These are phyloP conservation scores for Phallus indusiatus DNA, from an alignment of 768 basidiomycete species.

Conservation along the genomic window DNA sequence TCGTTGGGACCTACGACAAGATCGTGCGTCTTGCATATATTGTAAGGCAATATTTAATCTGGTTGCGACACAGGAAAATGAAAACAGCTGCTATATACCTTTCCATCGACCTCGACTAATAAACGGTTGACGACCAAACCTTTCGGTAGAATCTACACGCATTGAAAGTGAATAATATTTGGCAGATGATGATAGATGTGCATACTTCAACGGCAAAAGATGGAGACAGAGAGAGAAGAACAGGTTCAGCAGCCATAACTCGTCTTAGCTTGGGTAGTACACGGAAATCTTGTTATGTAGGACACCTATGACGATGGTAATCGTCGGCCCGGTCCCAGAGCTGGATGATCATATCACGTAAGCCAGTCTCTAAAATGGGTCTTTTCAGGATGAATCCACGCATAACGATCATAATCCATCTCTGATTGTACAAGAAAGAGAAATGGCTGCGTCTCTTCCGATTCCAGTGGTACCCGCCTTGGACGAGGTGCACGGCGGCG, in stretches of 20 bases:
- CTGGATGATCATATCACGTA: too few relatives aligned
- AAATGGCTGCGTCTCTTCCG: conserved; percentile 45
- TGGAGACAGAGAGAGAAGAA: too few relatives aligned
- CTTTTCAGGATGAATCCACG: too few relatives aligned
- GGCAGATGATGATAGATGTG: neutral
- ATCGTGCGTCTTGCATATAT: conserved; percentile 51
- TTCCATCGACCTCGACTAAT: conserved; percentile 55
- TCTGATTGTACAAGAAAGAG: neutral
- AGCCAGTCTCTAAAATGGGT: too few relatives aligned
- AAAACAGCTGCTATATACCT: conserved; percentile 28
- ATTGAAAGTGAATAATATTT: neutral
- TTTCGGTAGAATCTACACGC: conserved; percentile 46
- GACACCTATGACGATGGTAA: too few relatives aligned
- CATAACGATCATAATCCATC: too few relatives aligned
- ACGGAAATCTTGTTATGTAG: too few relatives aligned
- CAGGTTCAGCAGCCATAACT: too few relatives aligned
- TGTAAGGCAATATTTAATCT: neutral
- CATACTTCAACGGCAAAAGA: too few relatives aligned
- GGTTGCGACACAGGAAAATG: neutral
- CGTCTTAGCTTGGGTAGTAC: too few relatives aligned
- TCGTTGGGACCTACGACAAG: conserved; percentile 65
- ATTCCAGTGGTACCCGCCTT: conserved; percentile 57
- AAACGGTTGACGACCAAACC: conserved; percentile 64
- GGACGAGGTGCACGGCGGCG: conserved; percentile 43
- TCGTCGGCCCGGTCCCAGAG: too few relatives aligned